These are phyloP conservation scores for Aegilops longissima DNA, from an alignment of 176 grass and related monocot genomes.

Conservation along the genomic window DNA sequence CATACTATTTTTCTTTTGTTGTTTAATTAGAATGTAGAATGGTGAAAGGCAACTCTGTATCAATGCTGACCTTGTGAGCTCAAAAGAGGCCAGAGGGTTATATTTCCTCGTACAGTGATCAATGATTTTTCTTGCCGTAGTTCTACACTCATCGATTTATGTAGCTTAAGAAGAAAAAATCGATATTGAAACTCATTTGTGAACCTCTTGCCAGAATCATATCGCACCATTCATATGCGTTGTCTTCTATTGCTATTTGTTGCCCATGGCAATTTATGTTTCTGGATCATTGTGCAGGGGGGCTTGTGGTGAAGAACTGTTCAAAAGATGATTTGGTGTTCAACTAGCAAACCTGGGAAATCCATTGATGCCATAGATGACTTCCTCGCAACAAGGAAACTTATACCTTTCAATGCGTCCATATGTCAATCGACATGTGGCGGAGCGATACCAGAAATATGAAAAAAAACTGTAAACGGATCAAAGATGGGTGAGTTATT, in stretches of 20 bases:
- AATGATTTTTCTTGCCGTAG: background rate
- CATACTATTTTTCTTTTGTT: conserved; percentile 3
- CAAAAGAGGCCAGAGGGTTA: background rate
- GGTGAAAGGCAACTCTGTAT: background rate
- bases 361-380: background rate
- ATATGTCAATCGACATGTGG: background rate
- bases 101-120: background rate
- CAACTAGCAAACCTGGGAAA: background rate
- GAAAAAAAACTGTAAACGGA: background rate
- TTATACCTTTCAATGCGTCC: background rate
- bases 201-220: background rate
- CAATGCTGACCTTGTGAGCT: background rate
- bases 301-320: background rate
- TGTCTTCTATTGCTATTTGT: background rate
- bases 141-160: background rate
- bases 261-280: background rate
- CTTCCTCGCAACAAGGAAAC: background rate
- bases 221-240: background rate
- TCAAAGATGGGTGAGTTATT: background rate
- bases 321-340: background rate
- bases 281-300: background rate
- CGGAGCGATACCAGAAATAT: background rate
- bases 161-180: background rate
- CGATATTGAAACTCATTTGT: background rate
- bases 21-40: background rate